phyloP scores from a whole-genome alignment of 345 rosid genomes.

The Eucalyptus marginata region DNA sequence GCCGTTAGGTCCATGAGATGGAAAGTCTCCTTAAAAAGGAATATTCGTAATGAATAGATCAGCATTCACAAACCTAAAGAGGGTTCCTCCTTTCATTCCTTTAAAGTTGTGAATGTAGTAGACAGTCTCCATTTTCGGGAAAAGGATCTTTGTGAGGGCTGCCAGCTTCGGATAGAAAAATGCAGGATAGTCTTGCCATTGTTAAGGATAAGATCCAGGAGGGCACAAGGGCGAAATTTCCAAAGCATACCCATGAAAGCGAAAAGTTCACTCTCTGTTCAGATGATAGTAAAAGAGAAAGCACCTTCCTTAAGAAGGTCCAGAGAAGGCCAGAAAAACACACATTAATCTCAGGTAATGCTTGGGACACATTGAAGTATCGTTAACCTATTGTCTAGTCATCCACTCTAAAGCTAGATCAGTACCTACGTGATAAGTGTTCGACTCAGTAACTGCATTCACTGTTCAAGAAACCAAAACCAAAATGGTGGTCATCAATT shows the following conservation, averaged over 20 bases:
- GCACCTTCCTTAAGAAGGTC: background rate
- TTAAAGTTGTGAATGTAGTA: conserved; percentile 94
- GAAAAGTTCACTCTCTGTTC: background rate
- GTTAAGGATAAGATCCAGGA: conserved; percentile 7
- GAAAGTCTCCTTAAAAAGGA: background rate
- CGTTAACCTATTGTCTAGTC: background rate
- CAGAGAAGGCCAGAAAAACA: background rate
- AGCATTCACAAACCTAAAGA: conserved; percentile 51
- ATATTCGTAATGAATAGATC: background rate
- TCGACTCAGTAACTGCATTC: background rate
- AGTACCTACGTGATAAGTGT: background rate
- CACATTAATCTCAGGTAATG: background rate
- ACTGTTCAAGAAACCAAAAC: background rate
- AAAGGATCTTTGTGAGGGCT: conserved; percentile 56
- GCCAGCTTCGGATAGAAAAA: conserved; percentile 94
- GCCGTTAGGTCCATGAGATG: background rate
- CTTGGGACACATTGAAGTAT: background rate
- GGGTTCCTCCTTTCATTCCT: conserved; percentile 73
- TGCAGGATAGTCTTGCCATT: conserved; percentile 65
- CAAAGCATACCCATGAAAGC: background rate
- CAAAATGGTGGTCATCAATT: background rate
- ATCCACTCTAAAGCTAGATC: background rate
- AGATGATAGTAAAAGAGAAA: background rate
- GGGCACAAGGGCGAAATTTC: background rate
- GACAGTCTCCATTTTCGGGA: conserved; percentile 81